A percentile compares a stretch with the other conserved stretches of the same genome.
Evolutionary conservation across 768 basidiomycete genomes (phyloP).

Genomic region (Holtermannia corniformis): DNA sequence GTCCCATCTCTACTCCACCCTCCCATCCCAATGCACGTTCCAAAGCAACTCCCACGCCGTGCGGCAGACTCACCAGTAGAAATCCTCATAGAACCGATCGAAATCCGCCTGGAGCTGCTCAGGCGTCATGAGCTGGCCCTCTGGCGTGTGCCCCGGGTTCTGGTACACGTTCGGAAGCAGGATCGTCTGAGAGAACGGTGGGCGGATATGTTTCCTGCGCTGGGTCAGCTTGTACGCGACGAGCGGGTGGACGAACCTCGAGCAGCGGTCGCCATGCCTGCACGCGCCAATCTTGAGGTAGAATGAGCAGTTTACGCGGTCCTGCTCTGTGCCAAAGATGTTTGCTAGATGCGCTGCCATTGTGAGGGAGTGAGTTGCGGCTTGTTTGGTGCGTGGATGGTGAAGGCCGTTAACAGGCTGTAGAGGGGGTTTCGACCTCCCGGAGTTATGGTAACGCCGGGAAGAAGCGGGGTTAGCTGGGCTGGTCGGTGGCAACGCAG

Average conservation of each 20-base stretch:
- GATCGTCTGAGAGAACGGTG: conserved; percentile 94
- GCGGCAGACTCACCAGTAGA: conserved; percentile 55
- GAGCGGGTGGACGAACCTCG: conserved; percentile 45
- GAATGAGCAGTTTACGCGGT: conserved; percentile 95
- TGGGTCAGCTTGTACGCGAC: background rate
- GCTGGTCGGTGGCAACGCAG: background rate
- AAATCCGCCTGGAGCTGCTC: conserved; percentile 50
- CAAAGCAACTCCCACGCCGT: background rate
- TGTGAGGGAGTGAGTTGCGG: no score
- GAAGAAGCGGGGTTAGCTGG: no score
- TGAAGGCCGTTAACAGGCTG: no score
- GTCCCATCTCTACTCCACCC: no score
- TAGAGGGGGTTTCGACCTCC: no score
- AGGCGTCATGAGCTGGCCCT: conserved; percentile 57
- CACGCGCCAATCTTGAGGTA: conserved; percentile 99
- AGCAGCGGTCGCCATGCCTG: conserved; percentile 95
- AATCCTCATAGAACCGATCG: conserved; percentile 55
- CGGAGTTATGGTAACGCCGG: no score
- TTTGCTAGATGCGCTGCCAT: background rate
- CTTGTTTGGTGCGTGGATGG: no score
- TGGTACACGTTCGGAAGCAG: conserved; percentile 95
- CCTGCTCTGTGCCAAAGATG: conserved; percentile 42
- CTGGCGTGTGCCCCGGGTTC: conserved; percentile 73
- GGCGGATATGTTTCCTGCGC: conserved; percentile 76
- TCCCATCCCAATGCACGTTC: no score